Percentiles rank a stretch among this genome's conserved stretches.
Evolutionary conservation across 805 yeast species (phyloP).

Genomic region (Blastobotrys mokoenaii): DNA sequence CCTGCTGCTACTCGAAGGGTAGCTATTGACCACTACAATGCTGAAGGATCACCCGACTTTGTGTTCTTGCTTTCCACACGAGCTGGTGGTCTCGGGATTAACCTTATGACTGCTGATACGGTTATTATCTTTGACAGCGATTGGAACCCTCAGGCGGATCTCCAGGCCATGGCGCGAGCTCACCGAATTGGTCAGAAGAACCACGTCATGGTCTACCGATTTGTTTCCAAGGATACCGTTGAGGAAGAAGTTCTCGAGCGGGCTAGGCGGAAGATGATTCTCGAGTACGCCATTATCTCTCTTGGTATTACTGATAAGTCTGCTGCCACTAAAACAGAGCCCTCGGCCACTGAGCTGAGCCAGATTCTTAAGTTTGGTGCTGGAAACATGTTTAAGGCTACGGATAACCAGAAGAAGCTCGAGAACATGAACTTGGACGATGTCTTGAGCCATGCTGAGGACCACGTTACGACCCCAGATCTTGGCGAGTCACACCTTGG

Average conservation of each 20-base stretch:
- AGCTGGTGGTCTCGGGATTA: conserved; percentile 98
- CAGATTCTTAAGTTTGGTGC: conserved; percentile 98
- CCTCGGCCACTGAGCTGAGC: conserved; percentile 73
- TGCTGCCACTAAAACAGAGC: conserved; percentile 55
- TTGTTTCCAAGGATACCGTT: conserved; percentile 96
- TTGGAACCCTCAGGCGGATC: conserved; percentile 99
- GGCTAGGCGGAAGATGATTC: conserved; percentile 95
- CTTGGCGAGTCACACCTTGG: conserved; percentile 96
- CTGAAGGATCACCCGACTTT: conserved; percentile 87
- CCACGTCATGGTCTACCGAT: conserved; percentile 94
- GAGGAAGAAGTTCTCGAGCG: conserved; percentile 96
- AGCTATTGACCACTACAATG: conserved; percentile 93
- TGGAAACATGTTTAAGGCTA: conserved; percentile 94
- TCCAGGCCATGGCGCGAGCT: conserved; percentile 99
- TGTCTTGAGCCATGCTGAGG: conserved; percentile 93
- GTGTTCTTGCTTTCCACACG: conserved; percentile 85
- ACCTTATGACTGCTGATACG: conserved; percentile 98
- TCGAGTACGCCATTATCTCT: conserved; percentile 95
- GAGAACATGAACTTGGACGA: conserved; percentile 95
- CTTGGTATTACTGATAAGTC: conserved; percentile 84
- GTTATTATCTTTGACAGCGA: conserved; percentile 96
- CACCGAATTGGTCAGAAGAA: conserved; percentile 99
- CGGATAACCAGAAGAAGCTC: conserved; percentile 87
- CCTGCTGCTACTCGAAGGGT: conserved; percentile 90
- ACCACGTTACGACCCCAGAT: conserved; percentile 92